These are phyloP conservation scores for Euphorbia schlechtendalii DNA, from an alignment of 441 rosid species.

Conservation along the genomic window DNA sequence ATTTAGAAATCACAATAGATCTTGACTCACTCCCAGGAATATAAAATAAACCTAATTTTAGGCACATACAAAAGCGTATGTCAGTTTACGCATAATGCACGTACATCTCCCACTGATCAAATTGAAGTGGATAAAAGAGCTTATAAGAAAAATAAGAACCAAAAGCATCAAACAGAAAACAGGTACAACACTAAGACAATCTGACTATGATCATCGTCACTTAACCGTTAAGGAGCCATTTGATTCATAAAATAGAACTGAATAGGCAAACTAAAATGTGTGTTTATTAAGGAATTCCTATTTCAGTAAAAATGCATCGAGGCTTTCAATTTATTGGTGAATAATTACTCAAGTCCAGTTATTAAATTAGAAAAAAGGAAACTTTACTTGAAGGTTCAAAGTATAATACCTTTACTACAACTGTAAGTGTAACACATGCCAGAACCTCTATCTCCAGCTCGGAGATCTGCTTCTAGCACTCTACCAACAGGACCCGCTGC, in stretches of 20 bases:
- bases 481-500: slow-evolving; percentile 97
- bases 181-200: not conserved
- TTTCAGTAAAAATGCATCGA: too few species aligned
- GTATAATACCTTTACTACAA: slow-evolving; percentile 76
- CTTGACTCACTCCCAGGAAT: not conserved
- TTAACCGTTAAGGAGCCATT: not conserved
- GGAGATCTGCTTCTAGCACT: slow-evolving; percentile 91
- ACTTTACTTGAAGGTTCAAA: not conserved
- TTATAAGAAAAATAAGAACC: not conserved
- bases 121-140: not conserved
- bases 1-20: not conserved
- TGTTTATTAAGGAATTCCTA: too few species aligned
- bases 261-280: too few species aligned
- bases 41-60: not conserved
- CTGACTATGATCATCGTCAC: not conserved
- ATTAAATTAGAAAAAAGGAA: not conserved
- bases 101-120: not conserved
- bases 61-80: not conserved
- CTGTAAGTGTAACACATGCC: slow-evolving; percentile 97
- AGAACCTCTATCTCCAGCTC: slow-evolving; percentile 92
- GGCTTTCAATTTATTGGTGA: not conserved
- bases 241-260: too few species aligned
- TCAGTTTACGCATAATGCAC: too few species aligned
- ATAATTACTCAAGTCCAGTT: not conserved
- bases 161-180: not conserved